These are phyloP conservation scores for Skeletonema marinoi DNA, from an alignment of 108 stramenopile genomes.

Conservation along the genomic window DNA sequence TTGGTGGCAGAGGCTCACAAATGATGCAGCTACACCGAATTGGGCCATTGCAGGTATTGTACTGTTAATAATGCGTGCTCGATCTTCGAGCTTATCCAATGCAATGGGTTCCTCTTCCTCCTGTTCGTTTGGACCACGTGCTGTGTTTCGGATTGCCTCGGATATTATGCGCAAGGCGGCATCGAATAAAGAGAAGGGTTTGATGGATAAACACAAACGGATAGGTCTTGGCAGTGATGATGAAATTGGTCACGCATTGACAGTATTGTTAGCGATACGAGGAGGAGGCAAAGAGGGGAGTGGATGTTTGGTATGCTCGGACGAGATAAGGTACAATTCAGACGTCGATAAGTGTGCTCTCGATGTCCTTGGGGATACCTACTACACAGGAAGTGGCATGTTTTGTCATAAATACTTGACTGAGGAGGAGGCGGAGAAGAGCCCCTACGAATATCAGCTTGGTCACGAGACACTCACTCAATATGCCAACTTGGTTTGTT, in stretches of 20 bases:
- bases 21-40: background rate
- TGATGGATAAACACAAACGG: background rate
- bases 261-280: constrained; percentile 20
- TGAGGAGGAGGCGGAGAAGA: background rate
- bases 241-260: constrained; percentile 27
- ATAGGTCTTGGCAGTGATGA: constrained; percentile 8
- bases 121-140: constrained; percentile 26
- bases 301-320: constrained; percentile 17
- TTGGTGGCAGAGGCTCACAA: background rate
- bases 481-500: constrained; percentile 28
- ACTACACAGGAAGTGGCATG: constrained; percentile 18
- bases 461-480: constrained; percentile 27
- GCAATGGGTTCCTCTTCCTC: constrained; percentile 3
- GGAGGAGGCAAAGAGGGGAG: constrained; percentile 1
- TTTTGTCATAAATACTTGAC: constrained; percentile 15
- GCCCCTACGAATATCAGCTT: constrained; percentile 10
- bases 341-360: constrained; percentile 18
- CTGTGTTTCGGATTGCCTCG: constrained; percentile 38
- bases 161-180: constrained; percentile 17
- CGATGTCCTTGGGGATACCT: constrained; percentile 28
- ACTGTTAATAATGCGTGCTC: constrained; percentile 33
- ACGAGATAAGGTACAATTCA: background rate
- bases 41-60: constrained; percentile 41
- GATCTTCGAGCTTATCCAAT: constrained; percentile 22
- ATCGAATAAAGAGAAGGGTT: background rate